These are phyloP conservation scores for Glomus cerebriforme DNA, from an alignment of 192 early-diverging fungal genomes.

Conservation along the genomic window DNA sequence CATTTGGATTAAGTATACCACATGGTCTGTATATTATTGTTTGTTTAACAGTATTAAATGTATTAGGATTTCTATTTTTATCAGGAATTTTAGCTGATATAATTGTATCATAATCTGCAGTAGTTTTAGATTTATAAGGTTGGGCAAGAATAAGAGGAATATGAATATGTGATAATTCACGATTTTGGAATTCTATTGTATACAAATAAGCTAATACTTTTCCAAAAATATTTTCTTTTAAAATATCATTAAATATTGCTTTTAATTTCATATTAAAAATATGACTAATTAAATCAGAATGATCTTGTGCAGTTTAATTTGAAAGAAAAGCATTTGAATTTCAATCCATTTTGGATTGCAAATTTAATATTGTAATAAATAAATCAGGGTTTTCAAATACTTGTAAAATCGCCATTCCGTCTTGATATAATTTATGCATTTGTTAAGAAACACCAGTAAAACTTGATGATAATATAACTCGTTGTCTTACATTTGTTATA, in stretches of 20 bases:
- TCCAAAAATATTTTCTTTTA: conserved; percentile 34
- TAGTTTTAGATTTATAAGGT: conserved; percentile 22
- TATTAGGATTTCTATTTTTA: not conserved
- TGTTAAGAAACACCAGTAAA: no score
- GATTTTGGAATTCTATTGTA: conserved; percentile 46
- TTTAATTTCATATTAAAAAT: conserved; percentile 35
- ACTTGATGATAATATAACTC: no score
- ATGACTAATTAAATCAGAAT: conserved; percentile 31
- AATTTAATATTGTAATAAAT: conserved; percentile 47
- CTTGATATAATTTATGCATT: conserved; percentile 26
- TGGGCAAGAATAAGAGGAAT: conserved; percentile 39
- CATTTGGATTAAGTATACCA: not conserved
- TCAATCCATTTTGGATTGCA: conserved; percentile 34
- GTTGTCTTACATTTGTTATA: no score
- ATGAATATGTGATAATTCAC: conserved; percentile 44
- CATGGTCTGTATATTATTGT: conserved; percentile 43
- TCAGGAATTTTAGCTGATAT: conserved; percentile 40
- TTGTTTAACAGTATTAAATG: conserved; percentile 27
- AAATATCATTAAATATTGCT: conserved; percentile 21
- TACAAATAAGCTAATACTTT: conserved; percentile 34
- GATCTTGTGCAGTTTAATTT: conserved; percentile 20
- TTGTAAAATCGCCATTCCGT: conserved; percentile 33
- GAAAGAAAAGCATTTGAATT: conserved; percentile 27
- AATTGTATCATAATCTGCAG: conserved; percentile 31
- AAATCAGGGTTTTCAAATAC: conserved; percentile 38